Evolutionary conservation across 2,329 filamentous ascomycete genomes (phyloP).

Genomic region (Tolypocladium capitatum): DNA sequence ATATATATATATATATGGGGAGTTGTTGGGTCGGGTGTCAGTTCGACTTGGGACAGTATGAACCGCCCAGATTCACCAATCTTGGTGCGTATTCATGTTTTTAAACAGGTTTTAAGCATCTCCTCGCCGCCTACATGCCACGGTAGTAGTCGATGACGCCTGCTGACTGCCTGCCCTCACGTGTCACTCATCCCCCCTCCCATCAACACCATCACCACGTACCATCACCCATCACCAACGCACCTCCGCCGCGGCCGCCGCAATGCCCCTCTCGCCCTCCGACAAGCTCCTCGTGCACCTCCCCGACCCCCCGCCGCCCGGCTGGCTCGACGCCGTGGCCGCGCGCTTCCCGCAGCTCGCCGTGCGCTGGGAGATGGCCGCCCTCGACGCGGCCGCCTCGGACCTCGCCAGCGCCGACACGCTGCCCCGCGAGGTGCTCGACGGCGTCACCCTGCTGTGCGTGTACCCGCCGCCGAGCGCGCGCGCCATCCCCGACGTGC

Average conservation of each 20-base stretch:
- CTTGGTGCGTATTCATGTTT: no score
- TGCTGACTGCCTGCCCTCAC: no score
- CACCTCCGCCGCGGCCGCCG: not conserved
- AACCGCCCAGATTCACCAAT: no score
- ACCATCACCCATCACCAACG: no score
- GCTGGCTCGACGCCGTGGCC: conserved; percentile 21
- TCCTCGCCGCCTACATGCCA: no score
- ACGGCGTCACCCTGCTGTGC: conserved; percentile 27
- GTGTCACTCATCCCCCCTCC: no score
- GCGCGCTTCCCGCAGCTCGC: conserved; percentile 23
- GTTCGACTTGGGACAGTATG: no score
- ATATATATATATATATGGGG: no score
- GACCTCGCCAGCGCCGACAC: conserved; percentile 10
- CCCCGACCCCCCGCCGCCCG: conserved; percentile 14
- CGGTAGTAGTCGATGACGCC: no score
- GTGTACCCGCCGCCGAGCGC: conserved; percentile 17
- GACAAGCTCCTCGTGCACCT: conserved; percentile 28
- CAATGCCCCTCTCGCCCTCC: conserved; percentile 13
- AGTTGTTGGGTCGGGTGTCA: no score
- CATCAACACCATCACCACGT: no score
- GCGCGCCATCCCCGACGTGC: conserved; percentile 19
- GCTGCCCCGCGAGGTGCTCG: conserved; percentile 18
- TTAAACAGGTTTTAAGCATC: no score
- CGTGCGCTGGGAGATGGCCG: conserved; percentile 20
- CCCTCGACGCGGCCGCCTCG: conserved; percentile 4